Evolutionary conservation across 1,284 basidiomycete genomes (phyloP).

Genomic region (Ganoderma multipileum): DNA sequence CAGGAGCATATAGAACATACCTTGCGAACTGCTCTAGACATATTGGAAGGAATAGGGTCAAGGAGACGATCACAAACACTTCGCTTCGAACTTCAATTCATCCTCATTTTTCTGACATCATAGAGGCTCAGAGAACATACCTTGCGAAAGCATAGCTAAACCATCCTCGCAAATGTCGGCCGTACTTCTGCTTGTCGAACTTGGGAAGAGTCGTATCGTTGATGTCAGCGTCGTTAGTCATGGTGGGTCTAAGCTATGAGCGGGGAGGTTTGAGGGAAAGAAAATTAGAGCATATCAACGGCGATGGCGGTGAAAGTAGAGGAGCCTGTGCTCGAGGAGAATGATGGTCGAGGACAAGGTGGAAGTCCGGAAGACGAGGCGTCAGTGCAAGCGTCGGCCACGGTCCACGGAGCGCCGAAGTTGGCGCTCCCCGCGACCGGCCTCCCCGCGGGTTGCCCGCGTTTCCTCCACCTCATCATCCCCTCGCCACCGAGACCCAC

Average conservation of each 20-base stretch:
- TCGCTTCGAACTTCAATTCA: slow-evolving; percentile 54
- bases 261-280: not conserved
- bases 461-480: not conserved
- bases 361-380: not conserved
- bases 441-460: slow-evolving; percentile 14
- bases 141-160: slow-evolving; percentile 81
- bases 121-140: slow-evolving; percentile 40
- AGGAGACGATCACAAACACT: slow-evolving; percentile 81
- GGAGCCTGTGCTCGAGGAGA: not conserved
- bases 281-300: not conserved
- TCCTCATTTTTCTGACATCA: not conserved
- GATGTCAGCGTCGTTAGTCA: not conserved
- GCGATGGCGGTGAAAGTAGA: too few species aligned
- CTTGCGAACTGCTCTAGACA: slow-evolving; percentile 82
- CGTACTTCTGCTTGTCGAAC: slow-evolving; percentile 33
- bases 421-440: not conserved
- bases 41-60: slow-evolving; percentile 83
- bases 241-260: not conserved
- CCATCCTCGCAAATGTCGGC: slow-evolving; percentile 70
- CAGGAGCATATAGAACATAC: slow-evolving; percentile 19
- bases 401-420: not conserved
- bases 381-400: not conserved
- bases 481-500: not conserved
- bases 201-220: slow-evolving; percentile 11
- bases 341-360: not conserved